These are phyloP conservation scores for Diplodia intermedia DNA, from an alignment of 2,329 filamentous ascomycete species.

Conservation along the genomic window DNA sequence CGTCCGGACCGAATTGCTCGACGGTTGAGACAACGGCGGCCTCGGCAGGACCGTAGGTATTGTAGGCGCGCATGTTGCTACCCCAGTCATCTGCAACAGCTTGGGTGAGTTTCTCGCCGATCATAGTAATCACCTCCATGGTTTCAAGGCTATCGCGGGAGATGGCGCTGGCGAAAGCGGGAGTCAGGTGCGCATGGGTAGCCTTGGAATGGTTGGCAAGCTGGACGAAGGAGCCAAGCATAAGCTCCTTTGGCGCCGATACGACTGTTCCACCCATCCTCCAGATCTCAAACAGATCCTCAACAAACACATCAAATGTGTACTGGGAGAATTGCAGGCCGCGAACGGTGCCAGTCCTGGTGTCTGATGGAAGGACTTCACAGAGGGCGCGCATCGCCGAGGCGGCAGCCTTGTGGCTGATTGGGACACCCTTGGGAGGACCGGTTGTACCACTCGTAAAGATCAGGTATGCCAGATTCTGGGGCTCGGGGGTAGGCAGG, in stretches of 20 bases:
- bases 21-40: constrained; percentile 44
- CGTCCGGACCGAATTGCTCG: constrained; percentile 38
- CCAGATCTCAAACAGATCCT: constrained; percentile 59
- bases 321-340: constrained; percentile 51
- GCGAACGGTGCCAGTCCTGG: constrained; percentile 35
- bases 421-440: constrained; percentile 30
- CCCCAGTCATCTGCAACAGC: constrained; percentile 44
- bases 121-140: constrained; percentile 35
- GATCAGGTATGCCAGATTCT: constrained; percentile 49
- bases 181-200: constrained; percentile 43
- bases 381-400: constrained; percentile 37
- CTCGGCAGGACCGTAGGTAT: constrained; percentile 52
- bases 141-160: constrained; percentile 35
- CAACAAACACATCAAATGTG: constrained; percentile 60
- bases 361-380: constrained; percentile 43
- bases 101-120: constrained; percentile 35
- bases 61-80: constrained; percentile 45
- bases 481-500: constrained; percentile 25
- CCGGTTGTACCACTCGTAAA: constrained; percentile 32
- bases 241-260: constrained; percentile 59
- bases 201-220: constrained; percentile 33
- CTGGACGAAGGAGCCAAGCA: constrained; percentile 49
- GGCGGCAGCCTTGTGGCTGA: constrained; percentile 38
- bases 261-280: constrained; percentile 57
- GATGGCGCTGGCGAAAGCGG: constrained; percentile 43